A percentile compares a stretch with the other conserved stretches of the same genome.
phyloP scores from a whole-genome alignment of 2,329 filamentous ascomycete genomes.

The Teratosphaeriaceae sp. region DNA sequence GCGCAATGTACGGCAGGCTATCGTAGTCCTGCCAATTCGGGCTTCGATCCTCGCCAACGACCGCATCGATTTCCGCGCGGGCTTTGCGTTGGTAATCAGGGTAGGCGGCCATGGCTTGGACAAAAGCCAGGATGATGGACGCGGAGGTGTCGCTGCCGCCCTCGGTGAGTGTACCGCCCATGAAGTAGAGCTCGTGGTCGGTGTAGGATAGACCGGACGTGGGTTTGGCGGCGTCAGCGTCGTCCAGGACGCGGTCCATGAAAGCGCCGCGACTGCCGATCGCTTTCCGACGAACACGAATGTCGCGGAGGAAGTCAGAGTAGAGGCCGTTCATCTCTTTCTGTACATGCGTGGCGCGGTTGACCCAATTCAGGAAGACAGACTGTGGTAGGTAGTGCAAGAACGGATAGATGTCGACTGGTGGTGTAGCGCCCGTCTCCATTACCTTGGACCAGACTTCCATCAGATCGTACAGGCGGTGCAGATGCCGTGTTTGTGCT shows the following conservation, averaged over 20 bases:
- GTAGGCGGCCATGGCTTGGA: constrained; percentile 29
- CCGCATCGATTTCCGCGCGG: constrained; percentile 26
- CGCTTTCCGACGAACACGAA: constrained; percentile 25
- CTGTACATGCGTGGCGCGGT: constrained; percentile 31
- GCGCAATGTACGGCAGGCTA: constrained; percentile 27
- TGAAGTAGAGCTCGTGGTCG: constrained; percentile 33
- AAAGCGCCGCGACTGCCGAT: constrained; percentile 27
- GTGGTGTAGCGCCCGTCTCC: constrained; percentile 44
- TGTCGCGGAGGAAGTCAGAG: constrained; percentile 28
- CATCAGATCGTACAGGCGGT: constrained; percentile 36
- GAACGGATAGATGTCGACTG: constrained; percentile 43
- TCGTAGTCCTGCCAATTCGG: constrained; percentile 28
- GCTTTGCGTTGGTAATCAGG: constrained; percentile 25
- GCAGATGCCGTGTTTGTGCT: constrained; percentile 16
- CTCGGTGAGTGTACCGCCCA: constrained; percentile 30
- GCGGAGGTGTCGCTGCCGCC: constrained; percentile 35
- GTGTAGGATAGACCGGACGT: constrained; percentile 17
- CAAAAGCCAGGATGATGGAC: constrained; percentile 31
- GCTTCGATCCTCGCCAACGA: constrained; percentile 20
- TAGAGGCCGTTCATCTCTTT: constrained; percentile 39
- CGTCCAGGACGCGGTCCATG: constrained; percentile 38
- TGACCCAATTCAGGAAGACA: constrained; percentile 35
- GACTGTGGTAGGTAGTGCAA: constrained; percentile 38
- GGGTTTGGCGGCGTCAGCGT: constrained; percentile 19
- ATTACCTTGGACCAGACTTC: constrained; percentile 39